These are phyloP conservation scores for Podaxis sp. DNA, from an alignment of 768 basidiomycete genomes.

Conservation along the genomic window DNA sequence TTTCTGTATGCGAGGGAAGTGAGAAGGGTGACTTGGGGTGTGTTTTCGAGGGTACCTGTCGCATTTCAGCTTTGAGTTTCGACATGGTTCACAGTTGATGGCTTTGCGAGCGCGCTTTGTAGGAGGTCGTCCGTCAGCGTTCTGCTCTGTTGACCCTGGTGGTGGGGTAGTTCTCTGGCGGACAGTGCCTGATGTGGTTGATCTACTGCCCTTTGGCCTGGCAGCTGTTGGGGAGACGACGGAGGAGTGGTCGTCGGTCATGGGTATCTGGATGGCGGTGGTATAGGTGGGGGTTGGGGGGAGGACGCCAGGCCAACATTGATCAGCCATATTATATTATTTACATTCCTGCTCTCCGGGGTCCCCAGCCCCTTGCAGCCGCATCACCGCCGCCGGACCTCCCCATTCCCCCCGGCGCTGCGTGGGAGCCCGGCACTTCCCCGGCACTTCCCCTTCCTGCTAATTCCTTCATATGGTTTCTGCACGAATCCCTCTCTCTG, in stretches of 20 bases:
- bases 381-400: constrained; percentile 26
- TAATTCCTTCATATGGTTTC: not conserved
- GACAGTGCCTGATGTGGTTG: constrained; percentile 40
- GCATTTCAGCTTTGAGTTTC: constrained; percentile 86
- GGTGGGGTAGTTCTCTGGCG: constrained; percentile 51
- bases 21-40: constrained; percentile 5
- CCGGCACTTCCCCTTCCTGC: not conserved
- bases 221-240: constrained; percentile 36
- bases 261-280: constrained; percentile 25
- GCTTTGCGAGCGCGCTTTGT: constrained; percentile 84
- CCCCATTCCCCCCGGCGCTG: not conserved
- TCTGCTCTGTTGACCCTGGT: constrained; percentile 39
- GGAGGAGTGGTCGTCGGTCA: constrained; percentile 38
- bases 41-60: constrained; percentile 53
- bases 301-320: constrained; percentile 18
- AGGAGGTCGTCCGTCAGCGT: constrained; percentile 57
- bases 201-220: constrained; percentile 40
- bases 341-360: constrained; percentile 1
- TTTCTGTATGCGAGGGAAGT: constrained; percentile 44
- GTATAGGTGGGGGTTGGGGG: constrained; percentile 24
- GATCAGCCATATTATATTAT: not conserved
- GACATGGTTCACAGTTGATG: constrained; percentile 87
- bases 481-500: not conserved
- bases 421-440: constrained; percentile 13
- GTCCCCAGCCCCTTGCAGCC: constrained; percentile 14